A percentile compares a stretch with the other conserved stretches of the same genome.
These are phyloP conservation scores for Colletotrichum plurivorum DNA, from an alignment of 2,329 filamentous ascomycete genomes.

Conservation along the genomic window DNA sequence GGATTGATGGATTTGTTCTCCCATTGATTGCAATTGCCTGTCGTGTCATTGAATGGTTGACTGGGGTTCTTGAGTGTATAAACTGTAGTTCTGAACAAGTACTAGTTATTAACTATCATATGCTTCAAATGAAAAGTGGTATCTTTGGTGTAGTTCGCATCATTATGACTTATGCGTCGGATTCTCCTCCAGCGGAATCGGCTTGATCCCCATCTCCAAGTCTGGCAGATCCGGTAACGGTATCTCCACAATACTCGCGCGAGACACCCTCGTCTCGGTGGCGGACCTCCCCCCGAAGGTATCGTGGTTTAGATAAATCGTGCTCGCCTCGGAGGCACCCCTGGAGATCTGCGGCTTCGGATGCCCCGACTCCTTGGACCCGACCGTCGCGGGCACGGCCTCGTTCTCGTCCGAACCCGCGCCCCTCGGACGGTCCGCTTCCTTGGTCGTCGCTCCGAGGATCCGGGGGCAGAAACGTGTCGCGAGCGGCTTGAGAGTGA, in stretches of 20 bases:
- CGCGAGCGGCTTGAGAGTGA: constrained; percentile 45
- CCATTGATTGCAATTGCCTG: neutral
- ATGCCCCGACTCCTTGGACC: neutral
- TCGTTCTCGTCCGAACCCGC: neutral
- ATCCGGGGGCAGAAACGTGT: constrained; percentile 48
- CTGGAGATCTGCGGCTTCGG: neutral
- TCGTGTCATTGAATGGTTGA: too few relatives aligned
- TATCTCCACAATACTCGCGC: neutral
- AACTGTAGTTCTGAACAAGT: too few relatives aligned
- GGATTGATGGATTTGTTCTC: too few relatives aligned
- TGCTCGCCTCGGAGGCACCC: neutral
- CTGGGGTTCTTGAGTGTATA: neutral
- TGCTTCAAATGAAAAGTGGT: neutral
- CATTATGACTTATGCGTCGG: neutral
- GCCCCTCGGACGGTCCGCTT: neutral
- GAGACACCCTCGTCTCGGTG: neutral
- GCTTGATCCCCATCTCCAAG: constrained; percentile 14
- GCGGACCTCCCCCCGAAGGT: constrained; percentile 8
- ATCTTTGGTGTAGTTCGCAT: neutral
- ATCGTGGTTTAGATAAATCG: constrained; percentile 4
- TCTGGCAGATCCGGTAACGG: neutral
- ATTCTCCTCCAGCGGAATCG: neutral
- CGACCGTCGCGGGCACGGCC: constrained; percentile 6
- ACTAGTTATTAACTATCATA: neutral
- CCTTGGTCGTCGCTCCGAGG: neutral